A percentile compares a stretch with the other conserved stretches of the same genome.
Evolutionary conservation across 441 rosid species (phyloP).

Genomic region (Theobroma grandiflorum): DNA sequence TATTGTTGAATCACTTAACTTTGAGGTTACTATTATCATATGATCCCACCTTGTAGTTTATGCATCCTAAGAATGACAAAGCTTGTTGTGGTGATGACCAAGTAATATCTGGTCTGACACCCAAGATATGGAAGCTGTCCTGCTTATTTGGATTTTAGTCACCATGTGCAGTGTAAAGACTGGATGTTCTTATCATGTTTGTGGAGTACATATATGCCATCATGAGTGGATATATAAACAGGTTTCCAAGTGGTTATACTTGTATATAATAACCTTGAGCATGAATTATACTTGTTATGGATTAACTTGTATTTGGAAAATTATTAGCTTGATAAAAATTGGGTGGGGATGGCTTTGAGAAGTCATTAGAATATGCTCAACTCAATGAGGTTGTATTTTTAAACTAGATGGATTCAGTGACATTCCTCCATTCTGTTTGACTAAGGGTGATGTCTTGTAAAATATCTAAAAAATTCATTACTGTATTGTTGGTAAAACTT

Average conservation of each 20-base stretch:
- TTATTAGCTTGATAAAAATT: not conserved
- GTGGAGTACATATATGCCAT: not conserved
- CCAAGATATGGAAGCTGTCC: constrained; percentile 1
- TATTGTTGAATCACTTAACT: not conserved
- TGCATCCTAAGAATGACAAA: not conserved
- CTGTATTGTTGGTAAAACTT: not conserved
- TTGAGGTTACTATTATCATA: not conserved
- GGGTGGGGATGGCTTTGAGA: not conserved
- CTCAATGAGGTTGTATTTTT: not conserved
- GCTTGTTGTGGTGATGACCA: not conserved
- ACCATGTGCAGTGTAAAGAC: constrained; percentile 1
- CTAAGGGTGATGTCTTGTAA: constrained; percentile 1
- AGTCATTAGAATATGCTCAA: not conserved
- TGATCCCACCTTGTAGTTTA: not conserved
- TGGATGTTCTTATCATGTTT: not conserved
- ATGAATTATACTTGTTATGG: not conserved
- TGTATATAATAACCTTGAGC: not conserved
- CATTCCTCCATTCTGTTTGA: constrained; percentile 11
- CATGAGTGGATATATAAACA: not conserved
- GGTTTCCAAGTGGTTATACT: constrained; percentile 17
- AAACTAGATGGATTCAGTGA: constrained; percentile 10
- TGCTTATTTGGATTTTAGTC: constrained; percentile 21
- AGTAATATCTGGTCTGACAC: not conserved
- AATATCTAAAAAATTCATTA: constrained; percentile 12
- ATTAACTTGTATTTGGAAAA: constrained; percentile 12